A percentile compares a stretch with the other conserved stretches of the same genome.
phyloP scores from a whole-genome alignment of 1,284 basidiomycete genomes.

The Leccinum pachyderme region DNA sequence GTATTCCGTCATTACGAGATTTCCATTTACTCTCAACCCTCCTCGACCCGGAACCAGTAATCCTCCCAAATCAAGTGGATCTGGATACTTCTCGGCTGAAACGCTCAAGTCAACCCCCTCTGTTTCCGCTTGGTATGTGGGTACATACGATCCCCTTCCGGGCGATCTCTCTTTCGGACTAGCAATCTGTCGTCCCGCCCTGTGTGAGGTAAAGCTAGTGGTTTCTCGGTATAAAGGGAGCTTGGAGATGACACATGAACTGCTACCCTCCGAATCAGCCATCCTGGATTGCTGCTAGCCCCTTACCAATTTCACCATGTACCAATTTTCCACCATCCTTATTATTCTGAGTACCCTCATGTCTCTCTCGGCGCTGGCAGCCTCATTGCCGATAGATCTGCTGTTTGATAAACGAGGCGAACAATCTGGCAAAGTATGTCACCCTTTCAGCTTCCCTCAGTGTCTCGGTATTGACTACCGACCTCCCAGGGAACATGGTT shows the following conservation, averaged over 20 bases:
- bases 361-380: conserved; percentile 41
- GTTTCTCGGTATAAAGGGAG: conserved; percentile 25
- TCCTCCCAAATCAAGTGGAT: conserved; percentile 9
- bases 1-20: conserved; percentile 21
- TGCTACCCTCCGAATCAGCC: conserved; percentile 3
- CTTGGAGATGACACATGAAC: conserved; percentile 10
- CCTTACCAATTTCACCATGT: conserved; percentile 33
- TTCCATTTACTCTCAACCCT: conserved; percentile 2
- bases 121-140: conserved; percentile 18
- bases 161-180: conserved; percentile 25
- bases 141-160: conserved; percentile 29
- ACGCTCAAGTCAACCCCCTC: conserved; percentile 23
- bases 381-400: conserved; percentile 41
- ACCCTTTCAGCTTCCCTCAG: not conserved
- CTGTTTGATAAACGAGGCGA: conserved; percentile 48
- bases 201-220: conserved; percentile 32
- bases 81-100: conserved; percentile 20
- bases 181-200: conserved; percentile 22
- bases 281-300: not conserved
- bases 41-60: conserved; percentile 22
- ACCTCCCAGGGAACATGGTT: conserved; percentile 41
- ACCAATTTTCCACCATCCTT: conserved; percentile 40
- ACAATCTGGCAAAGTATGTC: conserved; percentile 45
- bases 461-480: conserved; percentile 5
- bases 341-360: conserved; percentile 45